A percentile compares a stretch with the other conserved stretches of the same genome.
These are phyloP conservation scores for Poa annua DNA, from an alignment of 176 grass and related monocot species.

Conservation along the genomic window DNA sequence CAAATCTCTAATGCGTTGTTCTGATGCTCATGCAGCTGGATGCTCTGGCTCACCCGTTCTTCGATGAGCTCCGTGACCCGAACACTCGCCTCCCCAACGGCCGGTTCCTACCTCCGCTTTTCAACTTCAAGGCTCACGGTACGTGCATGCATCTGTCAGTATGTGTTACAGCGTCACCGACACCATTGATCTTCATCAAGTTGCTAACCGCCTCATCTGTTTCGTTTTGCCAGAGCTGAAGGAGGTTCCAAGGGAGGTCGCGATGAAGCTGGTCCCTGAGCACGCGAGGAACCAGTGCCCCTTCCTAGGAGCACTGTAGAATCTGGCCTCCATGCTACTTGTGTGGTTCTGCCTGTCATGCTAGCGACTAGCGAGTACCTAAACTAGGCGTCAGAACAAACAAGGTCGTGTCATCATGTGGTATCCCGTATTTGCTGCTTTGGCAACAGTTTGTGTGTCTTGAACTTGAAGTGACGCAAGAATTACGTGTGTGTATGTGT, in stretches of 20 bases:
- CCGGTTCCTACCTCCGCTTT: constrained; percentile 68
- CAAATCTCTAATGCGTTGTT: not conserved
- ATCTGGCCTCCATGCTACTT: not conserved
- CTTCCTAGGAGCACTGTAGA: constrained; percentile 50
- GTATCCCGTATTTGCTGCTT: not conserved
- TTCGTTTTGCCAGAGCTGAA: constrained; percentile 53
- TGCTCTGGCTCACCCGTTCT: constrained; percentile 68
- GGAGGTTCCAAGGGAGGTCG: constrained; percentile 51
- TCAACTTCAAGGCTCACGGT: constrained; percentile 80
- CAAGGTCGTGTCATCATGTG: not conserved
- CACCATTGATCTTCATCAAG: not conserved
- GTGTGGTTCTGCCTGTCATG: not conserved
- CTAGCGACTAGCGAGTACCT: constrained; percentile 5
- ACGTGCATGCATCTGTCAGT: not conserved
- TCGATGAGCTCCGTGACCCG: constrained; percentile 66
- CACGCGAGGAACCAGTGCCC: constrained; percentile 76
- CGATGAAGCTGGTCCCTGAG: constrained; percentile 56
- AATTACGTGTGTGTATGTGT: not conserved
- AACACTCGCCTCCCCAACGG: constrained; percentile 67
- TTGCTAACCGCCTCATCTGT: not conserved
- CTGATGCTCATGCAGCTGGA: constrained; percentile 50
- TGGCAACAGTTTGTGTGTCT: constrained; percentile 16
- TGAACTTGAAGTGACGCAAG: not conserved
- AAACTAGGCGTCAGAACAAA: constrained; percentile 13
- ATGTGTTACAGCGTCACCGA: not conserved